phyloP scores from a whole-genome alignment of 371 early-diverging fungal genomes.

The Mortierella sp. region DNA sequence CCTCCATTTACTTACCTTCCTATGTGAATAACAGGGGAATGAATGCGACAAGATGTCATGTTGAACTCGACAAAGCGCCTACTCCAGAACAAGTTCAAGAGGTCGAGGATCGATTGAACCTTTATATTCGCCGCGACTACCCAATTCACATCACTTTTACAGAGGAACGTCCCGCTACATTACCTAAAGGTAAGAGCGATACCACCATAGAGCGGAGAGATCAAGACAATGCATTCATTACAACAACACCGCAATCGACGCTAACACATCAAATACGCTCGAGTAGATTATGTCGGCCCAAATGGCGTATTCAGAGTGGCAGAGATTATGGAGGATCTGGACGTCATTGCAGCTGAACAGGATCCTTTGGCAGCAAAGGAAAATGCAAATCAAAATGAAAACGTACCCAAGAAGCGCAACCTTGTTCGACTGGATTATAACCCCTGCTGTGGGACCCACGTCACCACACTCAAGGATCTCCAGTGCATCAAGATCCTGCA shows the following conservation, averaged over 20 bases:
- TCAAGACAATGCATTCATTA: too few relatives aligned
- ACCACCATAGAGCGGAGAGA: too few relatives aligned
- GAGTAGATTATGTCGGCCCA: conserved; percentile 70
- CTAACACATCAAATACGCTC: background rate
- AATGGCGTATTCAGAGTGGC: conserved; percentile 71
- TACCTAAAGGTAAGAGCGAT: conserved; percentile 60
- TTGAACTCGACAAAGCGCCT: conserved; percentile 68
- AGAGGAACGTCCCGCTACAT: conserved; percentile 61
- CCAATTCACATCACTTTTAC: conserved; percentile 63
- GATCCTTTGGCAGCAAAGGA: conserved; percentile 27
- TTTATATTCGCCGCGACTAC: conserved; percentile 66
- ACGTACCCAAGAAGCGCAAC: conserved; percentile 10
- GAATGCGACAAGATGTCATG: conserved; percentile 68
- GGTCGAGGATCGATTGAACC: conserved; percentile 69
- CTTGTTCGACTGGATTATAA: conserved; percentile 68
- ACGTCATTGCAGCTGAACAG: conserved; percentile 37
- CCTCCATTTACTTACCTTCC: background rate
- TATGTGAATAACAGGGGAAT: conserved; percentile 60
- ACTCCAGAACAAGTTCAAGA: conserved; percentile 61
- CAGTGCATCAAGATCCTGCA: conserved; percentile 74
- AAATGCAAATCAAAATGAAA: background rate
- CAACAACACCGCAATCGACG: background rate
- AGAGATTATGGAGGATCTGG: conserved; percentile 63
- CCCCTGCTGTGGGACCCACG: conserved; percentile 90
- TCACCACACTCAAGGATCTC: conserved; percentile 69